phyloP scores from a whole-genome alignment of 257 asterid species.

The Echites panduratus region DNA sequence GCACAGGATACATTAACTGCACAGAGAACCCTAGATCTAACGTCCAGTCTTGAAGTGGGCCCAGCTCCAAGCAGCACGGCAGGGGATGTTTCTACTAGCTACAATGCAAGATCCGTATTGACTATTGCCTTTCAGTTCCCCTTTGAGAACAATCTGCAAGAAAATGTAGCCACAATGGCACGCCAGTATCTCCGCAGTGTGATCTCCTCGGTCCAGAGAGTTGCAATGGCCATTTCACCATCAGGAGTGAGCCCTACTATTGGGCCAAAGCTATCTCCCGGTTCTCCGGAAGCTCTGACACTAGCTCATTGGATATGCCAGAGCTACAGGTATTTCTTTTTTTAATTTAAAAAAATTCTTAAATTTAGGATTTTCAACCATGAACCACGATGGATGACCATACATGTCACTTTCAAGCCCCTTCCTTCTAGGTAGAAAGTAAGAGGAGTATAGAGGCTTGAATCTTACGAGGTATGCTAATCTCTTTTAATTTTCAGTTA shows the following conservation, averaged over 20 bases:
- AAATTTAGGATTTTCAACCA: neutral
- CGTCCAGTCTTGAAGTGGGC: constrained; percentile 81
- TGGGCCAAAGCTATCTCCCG: constrained; percentile 54
- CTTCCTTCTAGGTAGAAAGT: neutral
- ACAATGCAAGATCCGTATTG: constrained; percentile 59
- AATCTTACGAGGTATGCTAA: neutral
- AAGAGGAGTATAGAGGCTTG: neutral
- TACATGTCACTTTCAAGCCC: neutral
- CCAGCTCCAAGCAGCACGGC: constrained; percentile 32
- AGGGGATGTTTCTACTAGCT: constrained; percentile 32
- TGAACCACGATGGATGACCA: neutral
- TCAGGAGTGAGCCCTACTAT: constrained; percentile 51
- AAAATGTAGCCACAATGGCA: constrained; percentile 79
- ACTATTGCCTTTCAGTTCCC: constrained; percentile 97
- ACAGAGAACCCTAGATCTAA: constrained; percentile 66
- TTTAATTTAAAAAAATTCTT: neutral
- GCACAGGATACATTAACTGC: constrained; percentile 36
- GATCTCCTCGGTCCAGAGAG: constrained; percentile 87
- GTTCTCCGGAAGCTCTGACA: constrained; percentile 90
- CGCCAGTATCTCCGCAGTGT: constrained; percentile 93
- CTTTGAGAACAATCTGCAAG: constrained; percentile 78
- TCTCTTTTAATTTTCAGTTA: constrained; percentile 36
- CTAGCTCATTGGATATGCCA: constrained; percentile 95
- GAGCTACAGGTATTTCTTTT: constrained; percentile 58
- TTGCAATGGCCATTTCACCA: constrained; percentile 90